phyloP scores from a whole-genome alignment of 345 rosid genomes.

The Euphorbia lathyris region DNA sequence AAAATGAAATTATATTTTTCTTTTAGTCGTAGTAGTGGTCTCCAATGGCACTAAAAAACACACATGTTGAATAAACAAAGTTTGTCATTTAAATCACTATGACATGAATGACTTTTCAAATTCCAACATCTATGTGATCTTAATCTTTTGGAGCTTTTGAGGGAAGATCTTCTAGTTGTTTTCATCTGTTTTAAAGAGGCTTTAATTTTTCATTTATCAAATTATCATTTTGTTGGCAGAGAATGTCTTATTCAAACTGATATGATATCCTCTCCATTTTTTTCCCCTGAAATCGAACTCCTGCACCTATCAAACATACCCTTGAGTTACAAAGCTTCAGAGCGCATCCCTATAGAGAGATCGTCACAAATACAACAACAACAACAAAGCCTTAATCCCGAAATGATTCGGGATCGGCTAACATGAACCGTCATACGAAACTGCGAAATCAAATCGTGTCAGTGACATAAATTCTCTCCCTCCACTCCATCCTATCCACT shows the following conservation, averaged over 20 bases:
- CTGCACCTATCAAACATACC: neutral
- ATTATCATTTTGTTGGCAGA: neutral
- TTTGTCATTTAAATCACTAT: neutral
- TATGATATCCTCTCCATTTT: neutral
- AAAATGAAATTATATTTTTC: neutral
- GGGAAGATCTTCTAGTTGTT: neutral
- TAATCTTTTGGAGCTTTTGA: neutral
- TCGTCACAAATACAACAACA: too few species aligned
- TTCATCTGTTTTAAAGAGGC: neutral
- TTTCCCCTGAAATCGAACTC: too few species aligned
- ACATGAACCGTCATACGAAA: too few species aligned
- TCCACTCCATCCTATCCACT: too few species aligned
- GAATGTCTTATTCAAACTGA: neutral
- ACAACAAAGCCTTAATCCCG: too few species aligned
- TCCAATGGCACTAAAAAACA: neutral
- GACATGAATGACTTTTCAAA: neutral
- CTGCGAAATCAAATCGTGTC: too few species aligned
- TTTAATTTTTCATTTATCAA: neutral
- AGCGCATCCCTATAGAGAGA: too few species aligned
- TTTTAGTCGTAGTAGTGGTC: neutral
- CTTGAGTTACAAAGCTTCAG: neutral
- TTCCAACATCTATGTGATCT: neutral
- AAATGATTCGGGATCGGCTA: too few species aligned
- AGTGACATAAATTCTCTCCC: too few species aligned
- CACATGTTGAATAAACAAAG: neutral